A percentile compares a stretch with the other conserved stretches of the same genome.
Conservation (phyloP, 179 eudicot genomes). For the Pouteria campechiana region DNA sequence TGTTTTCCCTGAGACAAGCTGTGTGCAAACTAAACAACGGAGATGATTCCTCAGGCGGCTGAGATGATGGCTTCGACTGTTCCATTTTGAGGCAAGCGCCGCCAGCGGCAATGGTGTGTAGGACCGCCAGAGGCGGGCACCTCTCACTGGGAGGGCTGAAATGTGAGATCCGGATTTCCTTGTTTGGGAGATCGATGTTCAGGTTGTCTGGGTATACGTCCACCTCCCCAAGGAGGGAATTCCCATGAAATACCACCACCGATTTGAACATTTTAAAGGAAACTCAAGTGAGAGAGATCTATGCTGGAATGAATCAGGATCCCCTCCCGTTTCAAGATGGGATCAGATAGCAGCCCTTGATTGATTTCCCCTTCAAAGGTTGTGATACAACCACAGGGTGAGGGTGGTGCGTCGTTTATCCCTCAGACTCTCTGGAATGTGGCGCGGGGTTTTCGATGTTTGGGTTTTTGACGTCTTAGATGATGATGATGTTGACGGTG, state of each 20-base stretch:
- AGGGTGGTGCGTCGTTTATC: too few relatives aligned
- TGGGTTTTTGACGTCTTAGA: too few relatives aligned
- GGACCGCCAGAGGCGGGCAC: constrained; percentile 91
- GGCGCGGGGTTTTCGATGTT: too few relatives aligned
- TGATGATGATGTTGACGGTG: too few relatives aligned
- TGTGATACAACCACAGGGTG: too few relatives aligned
- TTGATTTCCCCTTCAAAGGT: too few relatives aligned
- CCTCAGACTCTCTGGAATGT: too few relatives aligned
- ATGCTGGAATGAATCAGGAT: too few relatives aligned
- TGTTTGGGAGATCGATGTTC: constrained; percentile 16
- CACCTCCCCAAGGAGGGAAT: constrained; percentile 68
- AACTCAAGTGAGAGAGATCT: too few relatives aligned
- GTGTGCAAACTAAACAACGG: constrained; percentile 71
- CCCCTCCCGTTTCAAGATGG: too few relatives aligned
- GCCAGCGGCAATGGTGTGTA: constrained; percentile 41
- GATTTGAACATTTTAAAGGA: constrained; percentile 31
- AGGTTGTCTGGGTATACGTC: constrained; percentile 42
- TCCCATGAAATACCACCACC: constrained; percentile 57
- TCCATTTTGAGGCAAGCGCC: constrained; percentile 84
- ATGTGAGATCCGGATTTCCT: constrained; percentile 56
- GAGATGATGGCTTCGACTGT: constrained; percentile 24
- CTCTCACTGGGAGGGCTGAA: constrained; percentile 72
- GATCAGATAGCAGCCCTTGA: too few relatives aligned
- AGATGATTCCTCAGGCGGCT: constrained; percentile 30
- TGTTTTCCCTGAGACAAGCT: constrained; percentile 85